Percentiles rank a stretch among this genome's conserved stretches.
Conservation (phyloP, 1,139 yeast genomes). For the Geotrichum restrictum region DNA sequence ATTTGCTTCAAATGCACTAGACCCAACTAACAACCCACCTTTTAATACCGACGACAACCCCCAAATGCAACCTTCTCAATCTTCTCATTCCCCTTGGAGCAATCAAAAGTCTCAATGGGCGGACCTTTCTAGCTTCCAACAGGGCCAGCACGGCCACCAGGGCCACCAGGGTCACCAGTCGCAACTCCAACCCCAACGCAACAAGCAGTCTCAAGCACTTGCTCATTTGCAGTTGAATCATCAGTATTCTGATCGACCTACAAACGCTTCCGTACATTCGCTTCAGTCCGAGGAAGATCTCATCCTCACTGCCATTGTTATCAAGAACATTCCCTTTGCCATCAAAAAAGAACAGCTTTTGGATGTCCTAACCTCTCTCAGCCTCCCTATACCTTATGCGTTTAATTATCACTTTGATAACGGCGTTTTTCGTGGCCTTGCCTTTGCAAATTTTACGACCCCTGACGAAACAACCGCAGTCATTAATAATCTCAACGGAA, state of each 20-base stretch:
- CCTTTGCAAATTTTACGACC: conserved; percentile 94
- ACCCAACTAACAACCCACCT: neutral
- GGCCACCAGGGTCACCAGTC: neutral
- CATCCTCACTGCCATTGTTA: conserved; percentile 96
- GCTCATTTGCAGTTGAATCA: neutral
- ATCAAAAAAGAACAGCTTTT: conserved; percentile 92
- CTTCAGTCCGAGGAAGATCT: conserved; percentile 60
- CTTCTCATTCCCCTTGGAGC: conserved; percentile 17
- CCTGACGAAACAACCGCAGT: conserved; percentile 91
- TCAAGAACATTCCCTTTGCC: conserved; percentile 95
- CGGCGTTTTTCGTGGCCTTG: conserved; percentile 95
- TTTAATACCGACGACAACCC: neutral
- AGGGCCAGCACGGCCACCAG: conserved; percentile 3
- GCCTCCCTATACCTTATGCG: conserved; percentile 91
- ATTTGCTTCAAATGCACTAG: conserved; percentile 10
- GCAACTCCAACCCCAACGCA: conserved; percentile 4
- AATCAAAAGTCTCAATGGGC: conserved; percentile 27
- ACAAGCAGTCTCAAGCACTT: neutral
- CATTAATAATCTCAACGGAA: conserved; percentile 76
- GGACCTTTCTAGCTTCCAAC: conserved; percentile 13
- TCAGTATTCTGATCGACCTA: neutral
- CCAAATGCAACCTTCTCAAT: neutral
- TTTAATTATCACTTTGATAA: conserved; percentile 97
- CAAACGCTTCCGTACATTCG: neutral
- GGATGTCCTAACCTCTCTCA: conserved; percentile 87